phyloP scores from a whole-genome alignment of 257 asterid genomes.

The Sherardia arvensis region DNA sequence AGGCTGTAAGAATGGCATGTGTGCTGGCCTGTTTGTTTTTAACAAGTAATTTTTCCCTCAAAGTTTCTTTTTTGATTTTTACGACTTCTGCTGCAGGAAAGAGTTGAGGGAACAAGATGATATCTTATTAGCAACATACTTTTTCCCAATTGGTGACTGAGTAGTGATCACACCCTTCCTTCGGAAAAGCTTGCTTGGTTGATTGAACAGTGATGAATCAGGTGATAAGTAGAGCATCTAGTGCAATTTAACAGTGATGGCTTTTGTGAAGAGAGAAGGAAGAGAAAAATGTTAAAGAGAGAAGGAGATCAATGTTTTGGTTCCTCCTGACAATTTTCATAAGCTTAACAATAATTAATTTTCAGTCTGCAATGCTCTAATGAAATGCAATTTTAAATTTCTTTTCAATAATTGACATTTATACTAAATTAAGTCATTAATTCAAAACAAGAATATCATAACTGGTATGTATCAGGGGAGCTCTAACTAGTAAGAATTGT shows the following conservation, averaged over 20 bases:
- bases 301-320: neutral
- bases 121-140: constrained; percentile 51
- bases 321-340: too few relatives aligned
- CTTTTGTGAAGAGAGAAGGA: too few relatives aligned
- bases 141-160: constrained; percentile 33
- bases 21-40: too few relatives aligned
- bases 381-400: too few relatives aligned
- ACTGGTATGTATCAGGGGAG: too few relatives aligned
- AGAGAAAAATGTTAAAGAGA: neutral
- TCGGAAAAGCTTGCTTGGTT: neutral
- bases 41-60: neutral
- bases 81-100: constrained; percentile 53
- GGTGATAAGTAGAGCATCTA: neutral
- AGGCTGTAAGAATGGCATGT: neutral
- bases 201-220: neutral
- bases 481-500: too few relatives aligned
- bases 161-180: constrained; percentile 13
- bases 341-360: too few relatives aligned
- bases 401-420: too few relatives aligned
- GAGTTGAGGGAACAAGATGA: constrained; percentile 42
- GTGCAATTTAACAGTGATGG: neutral
- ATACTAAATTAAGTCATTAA: too few relatives aligned
- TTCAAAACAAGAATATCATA: too few relatives aligned
- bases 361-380: too few relatives aligned
- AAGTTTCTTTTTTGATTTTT: constrained; percentile 1